A percentile compares a stretch with the other conserved stretches of the same genome.
Evolutionary conservation across 352 stramenopile genomes (phyloP).

Genomic region (Phytopythium vexans): DNA sequence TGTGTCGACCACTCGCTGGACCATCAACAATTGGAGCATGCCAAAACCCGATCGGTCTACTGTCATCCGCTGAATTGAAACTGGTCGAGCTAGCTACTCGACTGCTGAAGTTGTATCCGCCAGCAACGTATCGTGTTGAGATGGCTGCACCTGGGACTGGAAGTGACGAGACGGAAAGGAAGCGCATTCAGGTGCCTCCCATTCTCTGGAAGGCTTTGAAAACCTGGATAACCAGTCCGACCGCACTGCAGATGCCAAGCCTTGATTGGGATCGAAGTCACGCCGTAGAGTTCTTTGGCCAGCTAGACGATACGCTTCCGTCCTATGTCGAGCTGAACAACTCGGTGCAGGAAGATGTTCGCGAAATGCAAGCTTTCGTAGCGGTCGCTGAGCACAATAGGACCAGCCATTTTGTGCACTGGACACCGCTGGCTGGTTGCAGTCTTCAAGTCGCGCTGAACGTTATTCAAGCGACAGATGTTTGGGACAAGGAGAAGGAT

Average conservation of each 20-base stretch:
- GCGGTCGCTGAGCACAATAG: constrained; percentile 12
- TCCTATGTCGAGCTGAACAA: constrained; percentile 30
- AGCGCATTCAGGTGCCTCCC: constrained; percentile 24
- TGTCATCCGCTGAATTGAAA: constrained; percentile 26
- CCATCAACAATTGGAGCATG: too few species aligned
- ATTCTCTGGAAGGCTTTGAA: constrained; percentile 39
- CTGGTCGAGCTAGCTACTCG: constrained; percentile 38
- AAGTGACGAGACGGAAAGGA: background rate
- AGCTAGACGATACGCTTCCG: constrained; percentile 27
- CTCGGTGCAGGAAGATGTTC: constrained; percentile 14
- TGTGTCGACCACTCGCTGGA: constrained; percentile 22
- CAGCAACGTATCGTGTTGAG: constrained; percentile 7
- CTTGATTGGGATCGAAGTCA: constrained; percentile 28
- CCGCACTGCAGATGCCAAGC: constrained; percentile 16
- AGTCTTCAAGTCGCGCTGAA: constrained; percentile 24
- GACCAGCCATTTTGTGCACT: constrained; percentile 11
- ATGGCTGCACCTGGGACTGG: background rate
- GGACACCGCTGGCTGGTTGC: constrained; percentile 11
- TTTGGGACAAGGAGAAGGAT: constrained; percentile 19
- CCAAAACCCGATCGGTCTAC: constrained; percentile 7
- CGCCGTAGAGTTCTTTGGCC: constrained; percentile 12
- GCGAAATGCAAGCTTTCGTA: constrained; percentile 28
- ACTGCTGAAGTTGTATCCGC: constrained; percentile 29
- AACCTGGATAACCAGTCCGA: constrained; percentile 20
- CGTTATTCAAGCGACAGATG: constrained; percentile 15